Evolutionary conservation across 805 yeast species (phyloP), one percentile per base, ranked within the genome.

Genomic region (Candida suzukii): DNA sequence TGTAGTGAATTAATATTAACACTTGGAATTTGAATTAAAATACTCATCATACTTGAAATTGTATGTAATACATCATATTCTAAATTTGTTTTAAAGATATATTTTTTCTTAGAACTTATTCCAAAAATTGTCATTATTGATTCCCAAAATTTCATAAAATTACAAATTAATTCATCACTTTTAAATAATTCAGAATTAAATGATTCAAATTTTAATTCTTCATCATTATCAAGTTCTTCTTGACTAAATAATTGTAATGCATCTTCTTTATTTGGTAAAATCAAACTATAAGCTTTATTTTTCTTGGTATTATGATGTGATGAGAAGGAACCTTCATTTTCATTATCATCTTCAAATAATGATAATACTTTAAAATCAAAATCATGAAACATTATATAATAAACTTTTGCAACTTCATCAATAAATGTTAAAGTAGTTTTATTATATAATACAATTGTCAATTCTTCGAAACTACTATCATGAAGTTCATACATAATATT

Each of bases 391-490:
- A 41, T 16, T 3, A 41, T 26, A 30, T 20, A 41, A 14, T 24
- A 22, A 10, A 24, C 32, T 34, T 41, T 41, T 4, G 39, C 25
- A 26, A 40, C 13, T 37, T 40, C 42, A 30, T 40, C 21, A 19
- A 28, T 4, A n/a, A 16, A 19, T 4, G 14, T 16, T 11, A 20
- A 5, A 14, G 35, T 4, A 14, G 4, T 19, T 32, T 21, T 32
- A 16, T 20, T 32, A 16, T 13, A 10, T 7, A 20, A 4, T 10
- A 32, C 4, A 9, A 25, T 6, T 6, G 24, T 22, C 16, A 11
- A n/a, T 4, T 35, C 6, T 8, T 20, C n/a, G 13, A 20, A 4
- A 20, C 14, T 32, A 7, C n/a, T 21, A 18, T n/a, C n/a, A n/a
- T 7, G 24, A 10, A 21, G 14, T 32, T 32, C 25, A 32, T 20